Evolutionary conservation across 495 filamentous ascomycete genomes (phyloP).

Genomic region (Apiosordaria backusii): DNA sequence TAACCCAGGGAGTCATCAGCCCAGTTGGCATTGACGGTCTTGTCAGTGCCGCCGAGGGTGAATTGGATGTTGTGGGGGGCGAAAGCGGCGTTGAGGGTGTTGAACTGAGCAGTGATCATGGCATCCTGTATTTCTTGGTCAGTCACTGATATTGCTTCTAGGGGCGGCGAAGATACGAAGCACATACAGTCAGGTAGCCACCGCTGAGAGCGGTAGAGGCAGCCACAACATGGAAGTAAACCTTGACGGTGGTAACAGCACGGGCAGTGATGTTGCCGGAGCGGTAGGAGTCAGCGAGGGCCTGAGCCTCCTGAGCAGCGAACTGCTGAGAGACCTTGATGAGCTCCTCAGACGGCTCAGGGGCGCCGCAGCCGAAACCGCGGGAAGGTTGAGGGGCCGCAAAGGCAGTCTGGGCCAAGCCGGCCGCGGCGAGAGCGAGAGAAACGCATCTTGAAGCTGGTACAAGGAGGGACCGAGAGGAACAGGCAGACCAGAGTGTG

Average conservation of each 20-base stretch:
- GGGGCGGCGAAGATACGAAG: not conserved
- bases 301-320: slow-evolving; percentile 25
- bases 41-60: slow-evolving; percentile 48
- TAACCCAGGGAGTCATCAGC: slow-evolving; percentile 41
- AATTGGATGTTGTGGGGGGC: slow-evolving; percentile 51
- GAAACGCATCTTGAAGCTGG: slow-evolving; percentile 37
- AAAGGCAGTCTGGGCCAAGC: slow-evolving; percentile 30
- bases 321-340: slow-evolving; percentile 30
- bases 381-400: slow-evolving; percentile 20
- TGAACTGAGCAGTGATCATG: slow-evolving; percentile 42
- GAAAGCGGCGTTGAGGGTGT: slow-evolving; percentile 50
- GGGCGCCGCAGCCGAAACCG: slow-evolving; percentile 38
- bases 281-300: slow-evolving; percentile 7
- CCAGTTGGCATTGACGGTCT: slow-evolving; percentile 58
- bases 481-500: slow-evolving; percentile 7
- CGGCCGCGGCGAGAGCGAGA: slow-evolving; percentile 29
- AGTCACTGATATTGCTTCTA: not conserved
- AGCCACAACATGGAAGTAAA: slow-evolving; percentile 63
- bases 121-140: slow-evolving; percentile 23
- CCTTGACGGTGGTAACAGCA: slow-evolving; percentile 36
- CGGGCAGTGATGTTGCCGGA: not conserved
- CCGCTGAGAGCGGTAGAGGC: slow-evolving; percentile 39
- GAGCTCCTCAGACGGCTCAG: slow-evolving; percentile 39
- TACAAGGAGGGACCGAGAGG: slow-evolving; percentile 4
- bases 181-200: slow-evolving; percentile 49